Conservation (phyloP, 331 rosid genomes). For the Acacia pycnantha region DNA sequence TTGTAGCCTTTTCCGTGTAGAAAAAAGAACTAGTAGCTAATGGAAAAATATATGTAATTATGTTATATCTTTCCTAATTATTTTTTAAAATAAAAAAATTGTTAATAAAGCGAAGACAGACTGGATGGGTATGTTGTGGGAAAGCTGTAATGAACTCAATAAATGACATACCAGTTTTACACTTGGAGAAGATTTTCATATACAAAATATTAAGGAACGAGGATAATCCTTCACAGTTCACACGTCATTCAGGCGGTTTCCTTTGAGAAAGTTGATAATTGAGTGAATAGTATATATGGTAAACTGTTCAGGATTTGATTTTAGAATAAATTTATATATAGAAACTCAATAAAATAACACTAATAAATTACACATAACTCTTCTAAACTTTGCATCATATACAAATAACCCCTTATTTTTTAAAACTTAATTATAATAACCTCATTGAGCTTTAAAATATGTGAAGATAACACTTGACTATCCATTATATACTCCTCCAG, state of each 20-base stretch:
- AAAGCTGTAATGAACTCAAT: background rate
- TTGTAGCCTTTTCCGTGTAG: no score
- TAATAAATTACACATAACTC: background rate
- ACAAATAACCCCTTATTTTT: no score
- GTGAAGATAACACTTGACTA: no score
- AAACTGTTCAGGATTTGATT: background rate
- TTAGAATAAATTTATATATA: background rate
- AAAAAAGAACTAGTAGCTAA: background rate
- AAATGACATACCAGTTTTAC: background rate
- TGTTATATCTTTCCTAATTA: background rate
- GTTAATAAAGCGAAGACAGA: background rate
- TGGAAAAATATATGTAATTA: background rate
- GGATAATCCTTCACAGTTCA: background rate
- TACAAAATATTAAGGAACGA: background rate
- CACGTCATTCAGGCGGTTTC: background rate
- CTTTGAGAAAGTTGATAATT: background rate
- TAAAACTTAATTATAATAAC: no score
- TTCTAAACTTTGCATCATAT: no score
- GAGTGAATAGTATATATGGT: background rate
- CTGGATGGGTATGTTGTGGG: background rate
- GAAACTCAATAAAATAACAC: background rate
- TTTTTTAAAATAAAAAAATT: background rate
- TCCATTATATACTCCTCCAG: no score
- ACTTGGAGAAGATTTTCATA: background rate
- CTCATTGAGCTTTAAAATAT: no score